Evolutionary conservation across 495 filamentous ascomycete genomes (phyloP), one percentile per base, ranked within the genome.

Genomic region (Lichenothelia convexa): DNA sequence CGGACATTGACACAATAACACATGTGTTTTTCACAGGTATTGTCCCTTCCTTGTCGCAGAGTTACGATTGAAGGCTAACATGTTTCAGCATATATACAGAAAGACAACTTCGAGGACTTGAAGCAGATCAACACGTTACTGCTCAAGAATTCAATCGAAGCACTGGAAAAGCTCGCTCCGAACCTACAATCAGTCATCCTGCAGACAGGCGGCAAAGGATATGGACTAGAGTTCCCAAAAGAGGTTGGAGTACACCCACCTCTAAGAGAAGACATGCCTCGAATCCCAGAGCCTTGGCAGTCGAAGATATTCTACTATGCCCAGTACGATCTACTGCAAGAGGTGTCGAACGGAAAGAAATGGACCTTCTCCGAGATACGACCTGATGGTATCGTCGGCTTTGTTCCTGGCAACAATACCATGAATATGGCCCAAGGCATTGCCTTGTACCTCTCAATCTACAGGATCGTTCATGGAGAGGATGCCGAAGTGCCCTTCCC

Each of bases 261-360:
- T 1, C 42, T 57, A 18, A 50, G 51, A 13, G 63, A 68, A 35
- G 45, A 48, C 24, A 41, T 47, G 8, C 53, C 62, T 1, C 54
- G 62, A 6, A 54, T 68, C 32, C 56, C 61, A 0, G 49, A 58
- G 1, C 58, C 59, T 2, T 63, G 46, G 27, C 51, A 46, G n/a
- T 43, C 49, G 18, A 56, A 67, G 31, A 54, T 65, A 29, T 63
- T 67, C 49, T 67, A 67, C 49, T 67, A 64, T 35, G 42, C 37
- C 9, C 59, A 65, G 39, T 53, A 58, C 21, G 62, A 67, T 34
- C 38, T 53, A 12, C 47, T 68, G 19, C 36, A 45, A 15, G 40
- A 49, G 7, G 41, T 58, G 1, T 49, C 48, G 12, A 34, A 46
- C 12, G 57, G 52, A 18, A 65, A 65, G 45, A 34, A 30, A 0